Evolutionary conservation across 2,329 filamentous ascomycete species (phyloP).

Genomic region (Fusarium papillatum): DNA sequence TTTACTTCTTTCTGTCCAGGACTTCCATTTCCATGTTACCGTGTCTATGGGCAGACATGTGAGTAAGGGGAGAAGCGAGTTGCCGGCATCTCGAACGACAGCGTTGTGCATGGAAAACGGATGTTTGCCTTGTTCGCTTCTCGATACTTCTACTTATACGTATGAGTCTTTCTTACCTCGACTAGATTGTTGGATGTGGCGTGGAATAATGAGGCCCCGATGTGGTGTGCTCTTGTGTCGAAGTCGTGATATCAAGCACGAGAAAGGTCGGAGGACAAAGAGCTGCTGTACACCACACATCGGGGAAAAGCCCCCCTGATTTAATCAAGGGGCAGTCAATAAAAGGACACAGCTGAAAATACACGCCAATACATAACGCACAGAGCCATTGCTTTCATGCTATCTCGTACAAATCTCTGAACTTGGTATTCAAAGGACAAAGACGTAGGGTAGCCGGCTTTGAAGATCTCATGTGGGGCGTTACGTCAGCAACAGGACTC

Average conservation of each 20-base stretch:
- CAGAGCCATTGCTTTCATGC: neutral
- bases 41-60: neutral
- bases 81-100: neutral
- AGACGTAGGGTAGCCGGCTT: neutral
- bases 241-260: neutral
- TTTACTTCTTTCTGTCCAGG: neutral
- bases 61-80: neutral
- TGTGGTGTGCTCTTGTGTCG: neutral
- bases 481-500: conserved; percentile 10
- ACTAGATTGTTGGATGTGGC: neutral
- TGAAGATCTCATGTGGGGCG: neutral
- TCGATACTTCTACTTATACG: neutral
- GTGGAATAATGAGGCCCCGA: neutral
- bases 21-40: neutral
- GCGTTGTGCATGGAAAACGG: neutral
- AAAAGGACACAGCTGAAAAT: neutral
- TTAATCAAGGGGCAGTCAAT: neutral
- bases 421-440: neutral
- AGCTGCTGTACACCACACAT: neutral
- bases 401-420: neutral
- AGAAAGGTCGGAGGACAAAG: neutral
- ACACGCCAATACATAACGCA: neutral
- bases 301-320: neutral
- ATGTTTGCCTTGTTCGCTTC: neutral
- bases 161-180: too few relatives aligned